Evolutionary conservation across 1,284 basidiomycete genomes (phyloP), one percentile per base, ranked within the genome.

Genomic region (Ustilago cynodontis): DNA sequence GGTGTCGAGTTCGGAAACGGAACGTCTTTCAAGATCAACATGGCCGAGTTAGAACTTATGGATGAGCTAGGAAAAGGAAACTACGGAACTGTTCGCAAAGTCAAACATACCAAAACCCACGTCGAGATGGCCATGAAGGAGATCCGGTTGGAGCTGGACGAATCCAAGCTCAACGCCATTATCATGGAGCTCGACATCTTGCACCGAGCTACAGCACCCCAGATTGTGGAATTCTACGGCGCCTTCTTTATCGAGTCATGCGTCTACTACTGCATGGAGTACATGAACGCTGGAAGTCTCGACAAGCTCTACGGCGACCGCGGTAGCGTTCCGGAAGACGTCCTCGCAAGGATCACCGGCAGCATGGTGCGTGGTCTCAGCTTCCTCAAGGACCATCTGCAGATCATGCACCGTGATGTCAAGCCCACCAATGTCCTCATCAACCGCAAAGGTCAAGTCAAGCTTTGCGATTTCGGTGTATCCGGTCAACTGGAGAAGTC

Each of bases 121-220:
- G 94, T 98, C 33, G 90, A 91, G 68, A 98, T 99, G 95, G 96
- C 96, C 11, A 97, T 99, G 94, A 99, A 97, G 95, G 96, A 98
- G 91, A 99, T 98, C 78, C 93, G 94, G 22, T 89, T 99, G n/a
- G 95, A 98, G 86, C 90, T 99, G 18, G 97, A 98, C 84, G 91
- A 96, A 67, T 91, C 93, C 53, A 95, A 96, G 85, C 90, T 99
- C 52, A 95, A 94, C 81, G 94, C 93, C 13, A 98, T 99, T 88
- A 92, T 99, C 81, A 98, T 98, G 93, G 96, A 99, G 86, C 92
- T 99, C 59, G 95, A 99, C 85, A 93, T 99, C 78, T 90, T 99
- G 28, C 96, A 99, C 87, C 93, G 95, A 33, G 96, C 95, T 3
- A 90, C 92, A 28, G 91, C 93, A 14, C 92, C 93, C 7, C 92